Evolutionary conservation across 2,329 filamentous ascomycete genomes (phyloP), one percentile per base, ranked within the genome.

Genomic region (Seiridium cupressi): DNA sequence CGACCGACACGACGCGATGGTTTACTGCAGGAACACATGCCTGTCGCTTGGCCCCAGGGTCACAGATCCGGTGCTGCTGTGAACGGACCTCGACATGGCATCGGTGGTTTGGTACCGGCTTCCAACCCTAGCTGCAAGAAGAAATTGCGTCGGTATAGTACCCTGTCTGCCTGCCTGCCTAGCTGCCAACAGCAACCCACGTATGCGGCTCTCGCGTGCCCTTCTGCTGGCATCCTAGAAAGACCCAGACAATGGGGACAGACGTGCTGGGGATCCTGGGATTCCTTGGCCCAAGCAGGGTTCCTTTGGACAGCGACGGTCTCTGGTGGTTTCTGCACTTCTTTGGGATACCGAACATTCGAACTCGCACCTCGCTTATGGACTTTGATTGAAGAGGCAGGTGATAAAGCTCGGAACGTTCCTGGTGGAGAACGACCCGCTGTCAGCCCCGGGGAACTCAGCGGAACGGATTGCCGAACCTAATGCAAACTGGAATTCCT

Each of bases 11-110:
- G 34, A 55, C 18, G 18, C 18, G 36, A 55, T 42, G 53, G 31
- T 46, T 26, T 55, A 44, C 36, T 55, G 53, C 53, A 42, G 40
- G 53, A 55, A 55, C 53, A 55, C 53, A 44, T 44, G 38, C 36
- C 44, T 55, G 38, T 18, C 26, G 36, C 31, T 10, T 7, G 18
- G 11, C 42, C 42, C 13, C 11, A 11, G 4, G 18, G 13, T 32
- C 49, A 32, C 11, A n/a, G 9, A 13, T 18, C 11, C 34, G 10
- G 34, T 35, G 32, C 38, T 40, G 10, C 35, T 49, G 13, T 44
- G 32, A 11, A 55, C 18, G 18, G 18, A 26, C 35, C 51, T 32
- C 13, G 26, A 36, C 51, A n/a, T 26, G 18, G 18, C 32, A 35
- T 11, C n/a, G 32, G 34, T 54, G 26, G 49, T 18, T 53, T 9